Evolutionary conservation across 2,329 filamentous ascomycete species (phyloP), one percentile per base, ranked within the genome.

Genomic region (Bipolaris cookei): DNA sequence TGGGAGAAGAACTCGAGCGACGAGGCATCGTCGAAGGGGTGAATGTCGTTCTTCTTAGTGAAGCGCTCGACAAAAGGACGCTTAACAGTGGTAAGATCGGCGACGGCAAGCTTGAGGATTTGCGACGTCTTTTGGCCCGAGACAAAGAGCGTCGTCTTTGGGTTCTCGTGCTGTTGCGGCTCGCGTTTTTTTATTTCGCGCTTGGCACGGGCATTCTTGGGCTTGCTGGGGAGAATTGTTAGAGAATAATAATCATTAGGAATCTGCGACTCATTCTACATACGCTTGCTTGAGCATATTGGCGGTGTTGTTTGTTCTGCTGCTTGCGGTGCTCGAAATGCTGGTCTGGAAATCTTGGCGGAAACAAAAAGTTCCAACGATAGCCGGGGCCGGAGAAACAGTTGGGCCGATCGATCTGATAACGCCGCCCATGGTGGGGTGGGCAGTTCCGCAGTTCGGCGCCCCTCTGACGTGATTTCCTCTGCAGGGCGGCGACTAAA

Each of bases 31-130:
- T 97, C 94, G 78, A 99, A 99, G 2, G 95, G 95, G 78, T 95
- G 92, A 69, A 97, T 90, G 67, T 88, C 84, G 79, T 99, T 99
- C 83, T 98, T 98, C 85, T 98, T 99, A 79, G 88, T 91, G 81
- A 99, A 97, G 67, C 93, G 92, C 78, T 96, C 89, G 63, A 89
- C 88, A 60, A 94, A 84, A 2, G 93, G 92, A 71, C 90, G 88
- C 69, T 94, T 93, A 72, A 99, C 83, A 46, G 91, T 86, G 78
- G 92, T 86, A 54, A 99, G 85, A 70, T 97, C 95, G 66, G 87
- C 89, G 61, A 97, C 83, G 56, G 92, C 91, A 68, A 94, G 89
- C 78, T 96, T 88, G 55, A 92, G 83, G 46, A 95, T 81, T 70
- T 94, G 88, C 43, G 91, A 94, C 76, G 91, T 94, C 76, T 87